phyloP scores from a whole-genome alignment of 73 alveolate species.

The Paramecium sonneborni region DNA sequence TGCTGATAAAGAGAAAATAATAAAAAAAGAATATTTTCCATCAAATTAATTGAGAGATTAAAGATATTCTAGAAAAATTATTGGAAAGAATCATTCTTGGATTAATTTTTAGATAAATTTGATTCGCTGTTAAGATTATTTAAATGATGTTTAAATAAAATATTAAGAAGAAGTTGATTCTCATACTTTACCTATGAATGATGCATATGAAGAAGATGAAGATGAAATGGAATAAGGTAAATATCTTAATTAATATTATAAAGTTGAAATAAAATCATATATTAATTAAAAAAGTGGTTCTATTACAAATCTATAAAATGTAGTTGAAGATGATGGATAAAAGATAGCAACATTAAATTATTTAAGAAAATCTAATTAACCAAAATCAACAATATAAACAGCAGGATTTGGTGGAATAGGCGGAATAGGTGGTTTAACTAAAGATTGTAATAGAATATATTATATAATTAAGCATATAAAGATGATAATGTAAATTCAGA shows the following conservation, averaged over 20 bases:
- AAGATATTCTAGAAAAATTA: not conserved
- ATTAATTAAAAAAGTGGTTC: not conserved
- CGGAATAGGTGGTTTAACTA: not conserved
- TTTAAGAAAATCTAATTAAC: not conserved
- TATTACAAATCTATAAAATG: not conserved
- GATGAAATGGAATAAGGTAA: not conserved
- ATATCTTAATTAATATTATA: not conserved
- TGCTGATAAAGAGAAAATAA: slow-evolving; percentile 8
- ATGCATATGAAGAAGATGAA: not conserved
- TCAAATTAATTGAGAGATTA: not conserved
- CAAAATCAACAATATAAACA: not conserved
- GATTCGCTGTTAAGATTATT: not conserved
- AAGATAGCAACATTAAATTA: not conserved
- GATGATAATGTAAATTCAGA: not conserved
- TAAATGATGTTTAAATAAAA: not conserved
- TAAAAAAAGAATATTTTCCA: not conserved
- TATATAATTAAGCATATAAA: not conserved
- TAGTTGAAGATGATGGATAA: not conserved
- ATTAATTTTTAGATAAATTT: not conserved
- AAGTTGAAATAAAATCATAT: not conserved
- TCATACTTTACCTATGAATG: not conserved
- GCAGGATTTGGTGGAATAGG: slow-evolving; percentile 58
- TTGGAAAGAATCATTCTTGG: not conserved
- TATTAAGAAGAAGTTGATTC: not conserved
- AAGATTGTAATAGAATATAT: not conserved